Evolutionary conservation across 2,329 filamentous ascomycete genomes (phyloP), one percentile per base, ranked within the genome.

Genomic region (Colletotrichum neosansevieriae): DNA sequence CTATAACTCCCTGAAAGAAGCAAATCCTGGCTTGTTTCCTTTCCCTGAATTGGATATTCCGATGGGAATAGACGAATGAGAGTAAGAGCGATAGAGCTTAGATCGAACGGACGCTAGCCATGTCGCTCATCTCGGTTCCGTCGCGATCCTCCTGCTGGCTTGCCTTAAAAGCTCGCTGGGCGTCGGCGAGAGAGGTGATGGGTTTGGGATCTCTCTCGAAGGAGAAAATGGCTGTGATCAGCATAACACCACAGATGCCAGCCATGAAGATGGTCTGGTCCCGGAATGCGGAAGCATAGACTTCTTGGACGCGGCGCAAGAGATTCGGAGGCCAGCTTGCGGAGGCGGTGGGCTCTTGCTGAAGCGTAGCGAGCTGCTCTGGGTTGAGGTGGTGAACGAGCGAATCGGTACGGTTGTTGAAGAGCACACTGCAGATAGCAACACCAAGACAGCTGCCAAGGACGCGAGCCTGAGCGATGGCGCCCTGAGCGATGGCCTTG

Each of bases 371-470:
- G n/a, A 85, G 74, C 61, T 85, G 79, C 11, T 74, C 68, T 3
- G 74, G 60, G 11, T 78, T 78, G 62, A 86, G 73, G 34, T 75
- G 71, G 29, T 71, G 71, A 12, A 76, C 73, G 11, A 87, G 76
- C 40, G 79, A 74, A 50, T 82, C 78, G 47, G 82, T 79, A 60
- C 80, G 79, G 36, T 75, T 72, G 73, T 88, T 87, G 75, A 89
- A 85, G 11, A 90, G 80, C 13, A 88, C 83, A n/a, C 85, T 89
- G 71, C 88, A 88, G 24, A 85, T 75, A 0, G 87, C 84, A 49
- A 90, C 80, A 1, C 88, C 88, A 32, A 90, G 80, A 42, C 85
- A 85, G 3, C 88, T 88, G 1, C 88, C 88, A 2, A 90, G 77
- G 0, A 90, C 85, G 13, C 88, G 83, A 2, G 85, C 83, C 75